These are phyloP conservation scores for Leccinum aurantiacum DNA, from an alignment of 768 basidiomycete genomes.

Conservation along the genomic window DNA sequence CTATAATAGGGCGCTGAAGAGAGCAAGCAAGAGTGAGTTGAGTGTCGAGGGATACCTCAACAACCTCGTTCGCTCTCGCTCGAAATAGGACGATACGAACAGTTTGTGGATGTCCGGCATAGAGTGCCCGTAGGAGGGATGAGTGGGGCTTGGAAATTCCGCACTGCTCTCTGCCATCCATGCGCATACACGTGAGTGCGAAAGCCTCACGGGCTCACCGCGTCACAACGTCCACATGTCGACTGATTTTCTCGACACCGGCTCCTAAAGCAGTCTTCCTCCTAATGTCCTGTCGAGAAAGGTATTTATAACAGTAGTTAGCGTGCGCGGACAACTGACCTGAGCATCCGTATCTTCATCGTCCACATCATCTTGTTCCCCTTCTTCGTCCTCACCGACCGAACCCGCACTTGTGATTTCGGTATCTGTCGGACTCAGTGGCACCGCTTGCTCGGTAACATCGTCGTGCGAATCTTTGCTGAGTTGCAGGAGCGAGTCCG, in stretches of 20 bases:
- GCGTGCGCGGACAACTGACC: slow-evolving; percentile 13
- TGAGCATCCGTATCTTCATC: slow-evolving; percentile 21
- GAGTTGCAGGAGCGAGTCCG: slow-evolving; percentile 11
- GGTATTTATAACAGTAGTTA: slow-evolving; percentile 4
- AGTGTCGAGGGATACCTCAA: background rate
- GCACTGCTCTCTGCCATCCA: slow-evolving; percentile 4
- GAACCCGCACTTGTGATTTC: slow-evolving; percentile 10
- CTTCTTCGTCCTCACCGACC: slow-evolving; percentile 16
- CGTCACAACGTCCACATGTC: slow-evolving; percentile 28
- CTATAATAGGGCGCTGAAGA: background rate
- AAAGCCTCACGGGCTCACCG: slow-evolving; percentile 11
- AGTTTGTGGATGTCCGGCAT: background rate
- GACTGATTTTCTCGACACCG: slow-evolving; percentile 38
- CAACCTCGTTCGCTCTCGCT: background rate
- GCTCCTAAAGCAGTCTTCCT: slow-evolving; percentile 36
- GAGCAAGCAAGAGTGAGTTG: background rate
- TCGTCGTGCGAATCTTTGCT: slow-evolving; percentile 4
- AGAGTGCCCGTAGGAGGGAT: slow-evolving; percentile 12
- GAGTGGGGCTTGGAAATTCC: slow-evolving; percentile 7
- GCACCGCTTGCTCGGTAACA: background rate
- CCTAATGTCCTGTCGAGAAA: slow-evolving; percentile 19
- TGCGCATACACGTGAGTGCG: background rate
- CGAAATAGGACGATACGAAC: slow-evolving; percentile 1
- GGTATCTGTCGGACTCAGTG: slow-evolving; percentile 12
- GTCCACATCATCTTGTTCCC: slow-evolving; percentile 17